A percentile compares a stretch with the other conserved stretches of the same genome.
Evolutionary conservation across 441 rosid species (phyloP).

Genomic region (Heliophila coronopifolia): DNA sequence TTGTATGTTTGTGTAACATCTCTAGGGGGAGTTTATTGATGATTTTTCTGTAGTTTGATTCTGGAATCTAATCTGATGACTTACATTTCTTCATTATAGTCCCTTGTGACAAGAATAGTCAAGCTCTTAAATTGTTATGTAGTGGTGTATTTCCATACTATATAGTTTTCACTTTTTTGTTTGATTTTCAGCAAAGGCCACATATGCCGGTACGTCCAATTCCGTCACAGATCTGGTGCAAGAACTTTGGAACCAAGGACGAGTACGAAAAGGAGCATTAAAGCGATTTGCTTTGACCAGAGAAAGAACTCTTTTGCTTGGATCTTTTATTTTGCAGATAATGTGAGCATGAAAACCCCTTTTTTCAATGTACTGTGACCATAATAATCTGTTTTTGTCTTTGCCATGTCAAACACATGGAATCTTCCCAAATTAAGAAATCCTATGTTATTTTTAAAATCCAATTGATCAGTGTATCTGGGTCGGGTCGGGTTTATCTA

Average conservation of each 20-base stretch:
- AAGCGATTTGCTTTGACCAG: constrained; percentile 9
- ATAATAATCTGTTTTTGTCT: constrained; percentile 19
- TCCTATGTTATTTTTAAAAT: neutral
- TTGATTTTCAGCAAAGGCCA: constrained; percentile 79
- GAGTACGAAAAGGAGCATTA: constrained; percentile 44
- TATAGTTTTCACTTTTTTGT: constrained; percentile 3
- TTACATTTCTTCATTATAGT: too few relatives aligned
- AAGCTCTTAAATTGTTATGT: neutral
- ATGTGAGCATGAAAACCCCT: constrained; percentile 25
- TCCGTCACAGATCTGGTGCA: constrained; percentile 98
- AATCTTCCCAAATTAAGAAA: constrained; percentile 12
- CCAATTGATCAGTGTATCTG: neutral
- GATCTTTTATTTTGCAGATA: constrained; percentile 27
- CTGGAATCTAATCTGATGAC: neutral
- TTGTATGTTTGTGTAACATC: neutral
- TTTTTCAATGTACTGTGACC: constrained; percentile 5
- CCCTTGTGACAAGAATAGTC: neutral
- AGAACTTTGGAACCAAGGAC: constrained; percentile 89
- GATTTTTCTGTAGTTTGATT: neutral
- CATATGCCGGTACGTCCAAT: constrained; percentile 90
- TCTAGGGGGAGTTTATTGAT: neutral
- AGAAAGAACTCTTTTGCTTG: constrained; percentile 6
- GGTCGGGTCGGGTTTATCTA: constrained; percentile 20
- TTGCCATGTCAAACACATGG: constrained; percentile 28
- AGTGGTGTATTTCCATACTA: neutral